phyloP scores from a whole-genome alignment of 345 rosid species.

The Passiflora organensis region DNA sequence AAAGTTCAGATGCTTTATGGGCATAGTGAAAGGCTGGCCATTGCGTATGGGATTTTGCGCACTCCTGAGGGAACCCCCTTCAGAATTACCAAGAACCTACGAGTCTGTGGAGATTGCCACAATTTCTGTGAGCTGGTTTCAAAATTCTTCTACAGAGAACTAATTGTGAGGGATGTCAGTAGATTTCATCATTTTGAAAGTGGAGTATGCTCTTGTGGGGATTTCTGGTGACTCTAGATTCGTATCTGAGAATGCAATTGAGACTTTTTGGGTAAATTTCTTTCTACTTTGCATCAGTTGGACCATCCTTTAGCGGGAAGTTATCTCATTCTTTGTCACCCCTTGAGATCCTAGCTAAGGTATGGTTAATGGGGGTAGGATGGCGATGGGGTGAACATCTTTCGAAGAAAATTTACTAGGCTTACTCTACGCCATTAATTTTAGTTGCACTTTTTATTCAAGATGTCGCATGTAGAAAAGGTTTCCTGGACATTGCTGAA shows the following conservation, averaged over 20 bases:
- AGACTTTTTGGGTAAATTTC: not conserved
- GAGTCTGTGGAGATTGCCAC: conserved; percentile 83
- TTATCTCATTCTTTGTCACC: not conserved
- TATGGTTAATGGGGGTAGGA: not conserved
- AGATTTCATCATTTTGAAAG: conserved; percentile 80
- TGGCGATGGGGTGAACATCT: not conserved
- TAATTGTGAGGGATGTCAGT: conserved; percentile 75
- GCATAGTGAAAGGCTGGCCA: conserved; percentile 81
- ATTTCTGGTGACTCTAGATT: conserved; percentile 50
- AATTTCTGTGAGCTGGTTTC: conserved; percentile 73
- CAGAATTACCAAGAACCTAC: conserved; percentile 67
- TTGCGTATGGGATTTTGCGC: conserved; percentile 58
- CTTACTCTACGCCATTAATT: no score
- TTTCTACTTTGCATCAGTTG: not conserved
- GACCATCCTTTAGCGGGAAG: conserved; percentile 3
- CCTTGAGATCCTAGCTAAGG: not conserved
- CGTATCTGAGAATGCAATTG: not conserved
- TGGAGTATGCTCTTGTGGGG: conserved; percentile 82
- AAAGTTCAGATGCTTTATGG: conserved; percentile 65
- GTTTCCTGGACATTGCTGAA: no score
- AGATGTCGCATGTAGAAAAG: no score
- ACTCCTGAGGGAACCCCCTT: conserved; percentile 39
- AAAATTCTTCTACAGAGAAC: conserved; percentile 40
- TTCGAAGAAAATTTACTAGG: no score
- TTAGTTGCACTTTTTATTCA: no score